Percentiles rank a stretch among this genome's conserved stretches.
These are phyloP conservation scores for Monilinia aucupariae DNA, from an alignment of 2,329 filamentous ascomycete genomes.

Conservation along the genomic window DNA sequence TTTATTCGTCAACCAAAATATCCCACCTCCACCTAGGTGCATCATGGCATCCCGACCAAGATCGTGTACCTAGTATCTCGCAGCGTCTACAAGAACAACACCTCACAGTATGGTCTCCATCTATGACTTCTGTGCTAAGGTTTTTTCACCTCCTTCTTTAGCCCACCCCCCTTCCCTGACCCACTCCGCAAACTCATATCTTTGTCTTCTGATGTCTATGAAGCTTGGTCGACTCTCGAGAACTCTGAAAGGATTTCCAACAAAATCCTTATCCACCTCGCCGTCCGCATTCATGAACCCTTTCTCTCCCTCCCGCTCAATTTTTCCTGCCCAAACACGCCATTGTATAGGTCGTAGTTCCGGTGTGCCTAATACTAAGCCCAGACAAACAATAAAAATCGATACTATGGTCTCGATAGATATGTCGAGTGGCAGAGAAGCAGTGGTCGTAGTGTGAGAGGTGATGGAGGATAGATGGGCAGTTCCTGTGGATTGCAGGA, in stretches of 20 bases:
- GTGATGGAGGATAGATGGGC: slow-evolving; percentile 43
- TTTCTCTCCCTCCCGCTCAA: slow-evolving; percentile 68
- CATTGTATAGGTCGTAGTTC: slow-evolving; percentile 79
- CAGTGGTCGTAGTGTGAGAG: slow-evolving; percentile 39
- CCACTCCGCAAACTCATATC: slow-evolving; percentile 76
- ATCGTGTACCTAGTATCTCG: not conserved
- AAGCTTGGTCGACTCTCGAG: slow-evolving; percentile 81
- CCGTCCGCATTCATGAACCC: slow-evolving; percentile 53
- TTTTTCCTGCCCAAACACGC: slow-evolving; percentile 74
- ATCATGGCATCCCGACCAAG: not conserved
- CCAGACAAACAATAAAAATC: slow-evolving; percentile 72
- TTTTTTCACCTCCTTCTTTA: not conserved
- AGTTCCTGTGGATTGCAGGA: slow-evolving; percentile 57
- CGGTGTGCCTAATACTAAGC: slow-evolving; percentile 73
- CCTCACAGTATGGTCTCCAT: not conserved
- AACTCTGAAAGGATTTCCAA: slow-evolving; percentile 72
- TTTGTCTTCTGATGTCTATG: slow-evolving; percentile 77
- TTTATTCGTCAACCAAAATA: not conserved
- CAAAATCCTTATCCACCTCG: slow-evolving; percentile 62
- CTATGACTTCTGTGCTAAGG: not conserved
- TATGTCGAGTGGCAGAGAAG: slow-evolving; percentile 74
- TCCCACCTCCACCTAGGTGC: not conserved
- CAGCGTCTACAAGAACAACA: not conserved
- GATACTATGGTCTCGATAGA: slow-evolving; percentile 78
- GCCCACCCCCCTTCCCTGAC: slow-evolving; percentile 41